phyloP scores from a whole-genome alignment of 441 rosid genomes.

The Arabidopsis hybrid region DNA sequence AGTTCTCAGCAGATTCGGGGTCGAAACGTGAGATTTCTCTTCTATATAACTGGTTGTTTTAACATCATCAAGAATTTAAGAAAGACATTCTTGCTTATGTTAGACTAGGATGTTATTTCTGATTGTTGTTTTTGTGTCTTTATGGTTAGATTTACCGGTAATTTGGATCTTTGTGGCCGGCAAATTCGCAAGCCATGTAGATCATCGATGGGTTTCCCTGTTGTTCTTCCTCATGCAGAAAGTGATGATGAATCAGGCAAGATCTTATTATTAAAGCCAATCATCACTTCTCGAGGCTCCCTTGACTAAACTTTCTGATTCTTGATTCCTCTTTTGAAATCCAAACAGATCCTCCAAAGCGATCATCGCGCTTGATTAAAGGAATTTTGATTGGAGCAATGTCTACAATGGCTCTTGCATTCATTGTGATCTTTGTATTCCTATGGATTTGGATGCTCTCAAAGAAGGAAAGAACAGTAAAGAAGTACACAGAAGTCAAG shows the following conservation, averaged over 20 bases:
- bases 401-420: conserved; percentile 74
- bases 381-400: conserved; percentile 83
- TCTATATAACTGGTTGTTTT: neutral
- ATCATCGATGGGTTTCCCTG: conserved; percentile 95
- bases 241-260: conserved; percentile 86
- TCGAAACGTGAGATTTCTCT: conserved; percentile 68
- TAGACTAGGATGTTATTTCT: neutral
- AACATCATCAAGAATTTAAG: neutral
- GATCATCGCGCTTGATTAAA: conserved; percentile 84
- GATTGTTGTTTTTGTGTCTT: conserved; percentile 5
- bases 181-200: conserved; percentile 93
- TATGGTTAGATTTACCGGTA: conserved; percentile 73
- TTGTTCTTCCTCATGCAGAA: conserved; percentile 90
- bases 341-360: conserved; percentile 65
- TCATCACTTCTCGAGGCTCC: neutral
- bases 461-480: conserved; percentile 88
- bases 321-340: conserved; percentile 18
- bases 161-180: conserved; percentile 87
- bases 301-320: conserved; percentile 12
- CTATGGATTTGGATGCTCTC: conserved; percentile 84
- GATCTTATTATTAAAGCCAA: conserved; percentile 10
- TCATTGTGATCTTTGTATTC: conserved; percentile 69
- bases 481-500: conserved; percentile 86
- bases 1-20: conserved; percentile 74
- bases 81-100: neutral